Conservation (phyloP, 805 yeast species). For the Sungouiella blattae region DNA sequence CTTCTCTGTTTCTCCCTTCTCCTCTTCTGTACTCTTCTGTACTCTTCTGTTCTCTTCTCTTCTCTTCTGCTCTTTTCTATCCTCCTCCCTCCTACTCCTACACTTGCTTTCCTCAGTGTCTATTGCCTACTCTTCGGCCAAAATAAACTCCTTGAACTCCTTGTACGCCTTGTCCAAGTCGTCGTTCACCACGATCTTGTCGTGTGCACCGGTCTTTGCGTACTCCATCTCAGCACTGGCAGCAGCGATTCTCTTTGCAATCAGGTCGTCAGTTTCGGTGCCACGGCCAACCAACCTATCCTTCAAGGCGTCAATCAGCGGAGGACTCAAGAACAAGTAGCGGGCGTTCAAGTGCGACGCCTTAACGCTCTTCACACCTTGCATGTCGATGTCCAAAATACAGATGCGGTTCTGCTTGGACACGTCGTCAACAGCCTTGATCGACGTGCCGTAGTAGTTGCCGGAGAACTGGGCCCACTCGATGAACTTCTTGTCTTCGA, state of each 20-base stretch:
- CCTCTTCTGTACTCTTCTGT: neutral
- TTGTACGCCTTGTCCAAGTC: conserved; percentile 84
- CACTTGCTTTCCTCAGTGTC: neutral
- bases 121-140: conserved; percentile 32
- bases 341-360: conserved; percentile 77
- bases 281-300: conserved; percentile 84
- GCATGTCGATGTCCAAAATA: conserved; percentile 97
- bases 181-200: conserved; percentile 82
- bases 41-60: neutral
- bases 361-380: conserved; percentile 94
- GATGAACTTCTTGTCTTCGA: conserved; percentile 72
- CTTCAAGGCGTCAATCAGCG: conserved; percentile 75
- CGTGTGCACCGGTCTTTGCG: conserved; percentile 90
- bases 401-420: conserved; percentile 66
- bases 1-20: neutral
- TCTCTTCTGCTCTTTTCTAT: neutral
- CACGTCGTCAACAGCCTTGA: conserved; percentile 79
- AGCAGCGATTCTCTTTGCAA: conserved; percentile 80
- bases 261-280: conserved; percentile 85
- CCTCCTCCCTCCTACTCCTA: neutral
- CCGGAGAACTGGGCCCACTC: conserved; percentile 99
- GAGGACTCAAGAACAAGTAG: conserved; percentile 87
- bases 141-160: conserved; percentile 75
- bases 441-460: conserved; percentile 93
- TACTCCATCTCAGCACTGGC: conserved; percentile 88